Evolutionary conservation across 2,329 filamentous ascomycete species (phyloP).

Genomic region (Tolypocladium amazonense): DNA sequence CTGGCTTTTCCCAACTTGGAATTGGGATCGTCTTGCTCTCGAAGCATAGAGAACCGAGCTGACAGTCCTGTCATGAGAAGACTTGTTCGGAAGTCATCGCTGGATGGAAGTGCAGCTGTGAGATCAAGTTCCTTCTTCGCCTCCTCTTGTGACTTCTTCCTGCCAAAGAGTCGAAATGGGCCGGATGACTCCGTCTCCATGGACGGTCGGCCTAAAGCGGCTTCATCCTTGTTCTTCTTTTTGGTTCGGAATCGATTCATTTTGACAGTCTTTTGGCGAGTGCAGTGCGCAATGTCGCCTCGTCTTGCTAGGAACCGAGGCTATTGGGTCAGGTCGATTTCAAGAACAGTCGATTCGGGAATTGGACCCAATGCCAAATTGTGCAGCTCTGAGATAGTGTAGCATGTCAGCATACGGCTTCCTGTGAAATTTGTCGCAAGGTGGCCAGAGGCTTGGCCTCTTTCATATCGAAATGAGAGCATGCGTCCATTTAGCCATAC

Average conservation of each 20-base stretch:
- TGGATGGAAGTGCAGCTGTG: conserved; percentile 61
- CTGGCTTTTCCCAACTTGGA: conserved; percentile 88
- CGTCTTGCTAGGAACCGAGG: too few species aligned
- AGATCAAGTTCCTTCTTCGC: conserved; percentile 63
- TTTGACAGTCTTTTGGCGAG: neutral
- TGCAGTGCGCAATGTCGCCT: neutral
- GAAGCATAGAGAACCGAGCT: conserved; percentile 90
- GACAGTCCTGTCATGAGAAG: conserved; percentile 92
- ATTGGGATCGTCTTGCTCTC: conserved; percentile 85
- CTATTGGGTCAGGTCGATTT: neutral
- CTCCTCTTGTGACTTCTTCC: conserved; percentile 44
- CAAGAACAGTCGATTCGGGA: neutral
- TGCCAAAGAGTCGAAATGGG: conserved; percentile 45
- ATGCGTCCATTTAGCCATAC: neutral
- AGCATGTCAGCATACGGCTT: neutral
- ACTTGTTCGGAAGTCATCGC: conserved; percentile 89
- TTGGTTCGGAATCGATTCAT: conserved; percentile 70
- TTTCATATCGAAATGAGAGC: too few species aligned
- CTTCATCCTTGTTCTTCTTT: conserved; percentile 56
- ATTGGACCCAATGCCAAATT: neutral
- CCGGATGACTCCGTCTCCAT: conserved; percentile 43
- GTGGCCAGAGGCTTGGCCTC: neutral
- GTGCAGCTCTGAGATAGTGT: neutral
- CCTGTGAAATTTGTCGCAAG: neutral
- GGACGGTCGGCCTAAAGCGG: conserved; percentile 33